Evolutionary conservation across 257 asterid species (phyloP), one percentile per base, ranked within the genome.

Genomic region (Rauvolfia tetraphylla): DNA sequence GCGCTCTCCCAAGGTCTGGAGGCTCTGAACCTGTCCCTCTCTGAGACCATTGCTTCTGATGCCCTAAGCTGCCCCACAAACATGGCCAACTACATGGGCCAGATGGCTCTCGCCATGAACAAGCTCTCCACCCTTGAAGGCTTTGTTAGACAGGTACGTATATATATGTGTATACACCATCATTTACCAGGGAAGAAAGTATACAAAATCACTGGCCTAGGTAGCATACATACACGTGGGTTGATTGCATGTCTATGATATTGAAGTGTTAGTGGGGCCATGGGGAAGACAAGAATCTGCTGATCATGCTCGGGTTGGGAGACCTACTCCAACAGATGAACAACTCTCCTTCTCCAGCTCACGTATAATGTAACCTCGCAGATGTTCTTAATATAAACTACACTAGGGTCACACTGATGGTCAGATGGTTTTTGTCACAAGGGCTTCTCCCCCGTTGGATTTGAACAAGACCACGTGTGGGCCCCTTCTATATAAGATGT

Each of bases 111-210:
- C 5, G 99, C 99, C 84, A 83, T 92, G 71, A 88, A 76, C 95
- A 88, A 91, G 59, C 95, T 95, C 81, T 80, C 93, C 33, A 88
- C 93, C n/a, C 87, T 92, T 33, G 93, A 95, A 82, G 94, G 91
- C 4, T 91, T 91, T 72, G 87, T 91, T 48, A 67, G 91, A 79
- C 99, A 95, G 96, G 99, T 92, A 86, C 27, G 10, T 14, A 13
- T 25, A 3, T 17, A 13, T 25, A 3, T 25, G 11, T 15, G 2
- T 63, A 31, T 13, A 56, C 13, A 56, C 23, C 4, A 22, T 56
- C 63, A 22, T 53, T 51, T 17, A 51, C 44, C 44, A 41, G 31
- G 7, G 11, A 22, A 11, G 22, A 68, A 1, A 41, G 41, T 23
- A 39, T 7, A 8, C 4, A 9, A 25, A 41, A 23, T 23, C n/a